Conservation (phyloP, 139 green algal species). For the Micractinium sp. region DNA sequence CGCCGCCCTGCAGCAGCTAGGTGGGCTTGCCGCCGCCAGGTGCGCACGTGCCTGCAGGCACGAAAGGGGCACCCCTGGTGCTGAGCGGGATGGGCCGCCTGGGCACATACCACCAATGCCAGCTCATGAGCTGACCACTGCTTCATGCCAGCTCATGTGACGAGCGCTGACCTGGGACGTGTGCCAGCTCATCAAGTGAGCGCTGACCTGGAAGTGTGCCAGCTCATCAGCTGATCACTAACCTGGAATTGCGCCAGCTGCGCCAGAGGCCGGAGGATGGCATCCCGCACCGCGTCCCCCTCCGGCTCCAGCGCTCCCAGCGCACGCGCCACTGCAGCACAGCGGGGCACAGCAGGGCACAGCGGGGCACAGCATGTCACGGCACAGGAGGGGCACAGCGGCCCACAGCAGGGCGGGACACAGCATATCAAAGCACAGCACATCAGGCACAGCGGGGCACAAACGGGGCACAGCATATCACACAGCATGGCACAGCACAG, state of each 20-base stretch:
- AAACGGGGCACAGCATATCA: too few species aligned
- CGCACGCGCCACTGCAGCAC: neutral
- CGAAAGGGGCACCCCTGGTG: neutral
- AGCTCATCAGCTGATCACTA: neutral
- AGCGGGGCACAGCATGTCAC: neutral
- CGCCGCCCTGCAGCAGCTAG: neutral
- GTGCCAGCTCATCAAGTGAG: too few species aligned
- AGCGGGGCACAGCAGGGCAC: too few species aligned
- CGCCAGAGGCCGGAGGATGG: slow-evolving; percentile 17
- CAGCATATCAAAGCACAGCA: neutral
- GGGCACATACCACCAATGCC: neutral
- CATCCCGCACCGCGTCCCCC: neutral
- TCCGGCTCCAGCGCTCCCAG: neutral
- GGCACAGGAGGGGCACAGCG: neutral
- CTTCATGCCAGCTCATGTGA: too few species aligned
- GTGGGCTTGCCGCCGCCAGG: too few species aligned
- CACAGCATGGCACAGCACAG: too few species aligned
- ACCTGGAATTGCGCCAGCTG: slow-evolving; percentile 11
- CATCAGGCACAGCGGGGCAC: neutral
- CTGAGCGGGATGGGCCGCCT: too few species aligned
- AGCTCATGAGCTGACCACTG: neutral
- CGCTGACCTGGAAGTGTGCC: too few species aligned
- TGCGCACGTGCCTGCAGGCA: too few species aligned
- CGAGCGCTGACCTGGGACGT: too few species aligned
- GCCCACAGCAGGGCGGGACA: neutral